phyloP scores from a whole-genome alignment of 805 yeast genomes.

The Candida hungchunana region DNA sequence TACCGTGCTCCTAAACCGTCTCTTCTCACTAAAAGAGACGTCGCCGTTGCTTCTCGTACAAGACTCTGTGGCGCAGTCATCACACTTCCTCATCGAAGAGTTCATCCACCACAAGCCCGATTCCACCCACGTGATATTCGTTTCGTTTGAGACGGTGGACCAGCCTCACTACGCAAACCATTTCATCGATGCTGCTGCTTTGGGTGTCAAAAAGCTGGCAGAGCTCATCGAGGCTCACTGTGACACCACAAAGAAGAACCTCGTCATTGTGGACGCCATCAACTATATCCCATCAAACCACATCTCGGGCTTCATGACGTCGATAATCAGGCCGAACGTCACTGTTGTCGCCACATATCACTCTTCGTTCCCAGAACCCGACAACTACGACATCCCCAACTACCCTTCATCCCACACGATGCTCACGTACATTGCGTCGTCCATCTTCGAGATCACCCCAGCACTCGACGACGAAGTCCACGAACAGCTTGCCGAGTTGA shows the following conservation, averaged over 20 bases:
- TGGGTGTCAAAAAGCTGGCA: slow-evolving; percentile 25
- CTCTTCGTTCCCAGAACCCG: slow-evolving; percentile 35
- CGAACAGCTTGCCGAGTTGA: slow-evolving; percentile 33
- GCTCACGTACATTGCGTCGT: slow-evolving; percentile 68
- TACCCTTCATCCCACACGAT: slow-evolving; percentile 53
- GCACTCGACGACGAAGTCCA: slow-evolving; percentile 43
- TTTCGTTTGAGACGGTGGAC: slow-evolving; percentile 65
- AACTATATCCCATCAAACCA: slow-evolving; percentile 47
- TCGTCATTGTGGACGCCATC: slow-evolving; percentile 64
- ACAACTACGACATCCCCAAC: slow-evolving; percentile 28
- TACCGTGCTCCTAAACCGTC: slow-evolving; percentile 59
- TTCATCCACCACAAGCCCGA: slow-evolving; percentile 39
- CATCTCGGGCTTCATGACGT: slow-evolving; percentile 46
- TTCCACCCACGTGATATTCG: slow-evolving; percentile 39
- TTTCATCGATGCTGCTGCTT: slow-evolving; percentile 42
- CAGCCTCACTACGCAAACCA: slow-evolving; percentile 46
- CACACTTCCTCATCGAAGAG: slow-evolving; percentile 53
- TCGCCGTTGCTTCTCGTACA: slow-evolving; percentile 68
- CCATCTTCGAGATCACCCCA: slow-evolving; percentile 62
- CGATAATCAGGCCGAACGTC: slow-evolving; percentile 42
- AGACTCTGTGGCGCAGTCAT: slow-evolving; percentile 72
- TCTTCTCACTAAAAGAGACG: slow-evolving; percentile 64
- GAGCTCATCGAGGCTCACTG: slow-evolving; percentile 18
- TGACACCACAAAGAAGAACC: slow-evolving; percentile 28
- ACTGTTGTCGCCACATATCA: slow-evolving; percentile 48